Base-by-base conservation (phyloP, 2,329 filamentous ascomycete species). In the Lasiodiplodia sp. region DNA sequence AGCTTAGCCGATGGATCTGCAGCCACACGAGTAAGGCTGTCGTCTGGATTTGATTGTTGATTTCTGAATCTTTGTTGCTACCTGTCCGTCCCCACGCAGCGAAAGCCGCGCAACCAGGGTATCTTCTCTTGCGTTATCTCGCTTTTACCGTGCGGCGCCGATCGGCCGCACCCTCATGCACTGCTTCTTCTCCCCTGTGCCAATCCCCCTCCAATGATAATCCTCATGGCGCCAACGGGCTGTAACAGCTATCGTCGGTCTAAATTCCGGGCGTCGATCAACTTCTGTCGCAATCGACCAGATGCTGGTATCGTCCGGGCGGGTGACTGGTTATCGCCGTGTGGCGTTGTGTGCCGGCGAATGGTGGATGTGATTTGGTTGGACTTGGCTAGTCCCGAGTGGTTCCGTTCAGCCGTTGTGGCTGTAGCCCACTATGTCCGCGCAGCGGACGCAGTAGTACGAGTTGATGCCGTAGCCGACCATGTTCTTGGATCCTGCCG, bases 401-500 rank as follows among this genome's bases (percentile, higher is more conserved):
- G 16, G 21, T 40, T 11, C 10, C 21, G 34, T 71, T 79, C 77
- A 79, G 37, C 76, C 77, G 34, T 75, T 76, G 44, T 73, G 72
- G 67, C 73, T 75, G 73, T 80, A 81, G 65, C 79, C 79, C 4
- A 77, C 76, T 73, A 81, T 78, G 66, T 70, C 74, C 65, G 79
- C 79, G 69, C 79, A 81, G 71, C 80, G 79, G 57, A 67, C 73
- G 72, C 79, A 81, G 73, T 81, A 81, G 73, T 79, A 80, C 38
- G 77, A 73, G 70, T 80, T 81, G 66, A 77, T 77, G 66, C 78
- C 78, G 68, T 78, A 78, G 31, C 75, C 73, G 71, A 80, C 74
- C 77, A 81, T 79, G 70, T 73, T 71, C 53, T 68, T 67, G 67
- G 63, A 68, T 3, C 64, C 67, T 11, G 44, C 31, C 38, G 52